Evolutionary conservation across 192 early-diverging fungal species (phyloP).

Genomic region (Coemansia sp.): DNA sequence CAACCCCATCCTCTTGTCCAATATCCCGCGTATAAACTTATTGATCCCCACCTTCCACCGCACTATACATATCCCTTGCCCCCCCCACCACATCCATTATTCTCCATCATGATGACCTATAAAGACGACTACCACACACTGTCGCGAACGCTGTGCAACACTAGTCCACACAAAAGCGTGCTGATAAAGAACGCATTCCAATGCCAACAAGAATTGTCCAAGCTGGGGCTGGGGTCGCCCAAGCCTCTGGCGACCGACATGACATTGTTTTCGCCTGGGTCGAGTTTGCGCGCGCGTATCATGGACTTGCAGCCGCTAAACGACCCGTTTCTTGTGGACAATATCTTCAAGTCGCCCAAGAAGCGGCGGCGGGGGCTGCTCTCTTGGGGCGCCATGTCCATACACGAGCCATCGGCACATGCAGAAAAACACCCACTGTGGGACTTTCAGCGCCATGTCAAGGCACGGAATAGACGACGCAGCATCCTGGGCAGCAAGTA

Average conservation of each 20-base stretch:
- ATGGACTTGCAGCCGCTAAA: slow-evolving; percentile 36
- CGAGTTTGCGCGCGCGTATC: slow-evolving; percentile 18
- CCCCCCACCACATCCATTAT: background rate
- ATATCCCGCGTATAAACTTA: background rate
- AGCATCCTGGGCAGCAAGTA: slow-evolving; percentile 40
- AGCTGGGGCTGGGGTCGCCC: slow-evolving; percentile 11
- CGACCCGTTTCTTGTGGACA: slow-evolving; percentile 43
- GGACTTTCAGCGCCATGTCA: slow-evolving; percentile 29
- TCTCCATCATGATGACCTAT: slow-evolving; percentile 4
- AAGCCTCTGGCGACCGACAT: slow-evolving; percentile 14
- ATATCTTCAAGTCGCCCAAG: slow-evolving; percentile 47
- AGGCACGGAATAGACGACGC: slow-evolving; percentile 25
- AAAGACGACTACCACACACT: slow-evolving; percentile 18
- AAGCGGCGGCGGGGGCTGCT: slow-evolving; percentile 37
- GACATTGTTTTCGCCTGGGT: slow-evolving; percentile 23
- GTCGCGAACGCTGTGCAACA: slow-evolving; percentile 33
- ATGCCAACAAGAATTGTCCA: slow-evolving; percentile 14
- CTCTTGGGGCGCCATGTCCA: slow-evolving; percentile 35
- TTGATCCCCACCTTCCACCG: background rate
- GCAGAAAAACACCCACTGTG: no score
- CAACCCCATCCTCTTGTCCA: background rate
- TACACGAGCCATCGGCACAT: background rate
- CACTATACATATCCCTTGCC: no score
- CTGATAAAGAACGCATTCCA: slow-evolving; percentile 43
- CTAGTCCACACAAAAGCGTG: slow-evolving; percentile 28